Percentiles rank a stretch among this genome's conserved stretches.
phyloP scores from a whole-genome alignment of 169 alveolate genomes.

The Cyclospora cayetanensis region DNA sequence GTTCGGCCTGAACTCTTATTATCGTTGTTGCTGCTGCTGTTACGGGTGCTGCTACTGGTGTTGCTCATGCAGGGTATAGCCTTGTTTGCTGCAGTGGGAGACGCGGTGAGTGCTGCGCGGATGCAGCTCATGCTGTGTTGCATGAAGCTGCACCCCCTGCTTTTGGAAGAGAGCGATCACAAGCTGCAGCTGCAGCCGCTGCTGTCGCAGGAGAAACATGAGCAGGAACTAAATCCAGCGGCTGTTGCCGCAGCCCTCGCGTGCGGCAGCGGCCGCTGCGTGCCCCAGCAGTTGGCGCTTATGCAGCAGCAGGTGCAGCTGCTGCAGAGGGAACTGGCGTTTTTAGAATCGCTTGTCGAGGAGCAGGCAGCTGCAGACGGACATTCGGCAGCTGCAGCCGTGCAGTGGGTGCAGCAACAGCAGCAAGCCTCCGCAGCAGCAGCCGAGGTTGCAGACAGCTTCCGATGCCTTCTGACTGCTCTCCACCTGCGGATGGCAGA shows the following conservation, averaged over 20 bases:
- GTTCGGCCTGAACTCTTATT: too few relatives aligned
- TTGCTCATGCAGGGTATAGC: constrained; percentile 69
- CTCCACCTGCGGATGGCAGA: constrained; percentile 12
- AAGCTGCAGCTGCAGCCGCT: constrained; percentile 57
- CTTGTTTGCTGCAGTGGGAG: constrained; percentile 67
- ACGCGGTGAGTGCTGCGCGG: constrained; percentile 53
- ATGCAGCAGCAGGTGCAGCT: constrained; percentile 29
- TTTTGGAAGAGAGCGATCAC: background rate
- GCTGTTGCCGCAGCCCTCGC: constrained; percentile 48
- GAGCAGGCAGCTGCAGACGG: constrained; percentile 51
- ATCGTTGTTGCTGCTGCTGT: constrained; percentile 36
- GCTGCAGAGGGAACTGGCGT: constrained; percentile 24
- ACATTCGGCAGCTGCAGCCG: background rate
- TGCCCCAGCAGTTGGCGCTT: constrained; percentile 15
- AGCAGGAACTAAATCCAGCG: constrained; percentile 25
- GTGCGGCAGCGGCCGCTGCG: constrained; percentile 46
- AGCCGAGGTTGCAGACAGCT: background rate
- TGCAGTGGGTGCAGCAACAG: background rate
- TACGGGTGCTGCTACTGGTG: constrained; percentile 32
- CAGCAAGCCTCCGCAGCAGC: constrained; percentile 18
- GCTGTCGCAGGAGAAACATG: constrained; percentile 45
- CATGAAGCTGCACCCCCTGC: constrained; percentile 49
- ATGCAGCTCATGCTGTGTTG: constrained; percentile 62
- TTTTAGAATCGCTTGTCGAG: background rate
- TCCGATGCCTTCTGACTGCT: background rate